Base-by-base conservation (phyloP, 768 basidiomycete genomes). In the Heimioporus sp. region DNA sequence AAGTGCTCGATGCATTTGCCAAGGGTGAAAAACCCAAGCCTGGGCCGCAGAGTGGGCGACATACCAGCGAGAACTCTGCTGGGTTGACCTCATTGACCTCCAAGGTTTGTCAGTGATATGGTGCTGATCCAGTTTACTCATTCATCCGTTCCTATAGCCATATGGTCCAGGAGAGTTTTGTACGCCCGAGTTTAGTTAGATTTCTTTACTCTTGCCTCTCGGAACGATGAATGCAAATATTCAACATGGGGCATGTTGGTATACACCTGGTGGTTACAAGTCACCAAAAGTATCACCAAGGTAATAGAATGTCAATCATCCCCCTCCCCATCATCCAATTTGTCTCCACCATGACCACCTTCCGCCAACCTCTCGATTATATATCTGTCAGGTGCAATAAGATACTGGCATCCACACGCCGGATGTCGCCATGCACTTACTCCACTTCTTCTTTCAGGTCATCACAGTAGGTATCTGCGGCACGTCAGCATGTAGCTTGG, bases 81-180 rank as follows among this genome's bases (percentile, higher is more conserved):
- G 93, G 92, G 37, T 73, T 96, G 52, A 97, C 95, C 21, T 74
- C 89, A 36, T 76, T 94, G 32, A 80, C 84, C 17, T 76, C 78
- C 43, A 88, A 92, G 80, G 92, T 89, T 53, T 39, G 74, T 58
- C 31, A 15, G 28, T 12, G 6, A 7, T 49, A 35, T 20, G 17
- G 30, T n/a, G 42, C 12, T 38, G 12, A 35, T 30, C n/a, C 17
- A 30, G 40, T 56, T 24, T 30, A 30, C 52, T 52, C 47, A 61
- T 44, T 54, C 43, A 44, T 53, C 60, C 11, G 17, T 28, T 28
- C 24, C 5, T 28, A 28, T 43, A 97, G 91, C 95, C 94, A 31
- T 94, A 92, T 61, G 94, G 95, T 51, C 95, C 94, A 35, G 94
- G 94, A 61, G 90, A 94, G 67, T 84, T 84, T 65, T 97, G 94